Conservation (phyloP, 2,329 filamentous ascomycete genomes). For the Exophiala phaeomuriformis region DNA sequence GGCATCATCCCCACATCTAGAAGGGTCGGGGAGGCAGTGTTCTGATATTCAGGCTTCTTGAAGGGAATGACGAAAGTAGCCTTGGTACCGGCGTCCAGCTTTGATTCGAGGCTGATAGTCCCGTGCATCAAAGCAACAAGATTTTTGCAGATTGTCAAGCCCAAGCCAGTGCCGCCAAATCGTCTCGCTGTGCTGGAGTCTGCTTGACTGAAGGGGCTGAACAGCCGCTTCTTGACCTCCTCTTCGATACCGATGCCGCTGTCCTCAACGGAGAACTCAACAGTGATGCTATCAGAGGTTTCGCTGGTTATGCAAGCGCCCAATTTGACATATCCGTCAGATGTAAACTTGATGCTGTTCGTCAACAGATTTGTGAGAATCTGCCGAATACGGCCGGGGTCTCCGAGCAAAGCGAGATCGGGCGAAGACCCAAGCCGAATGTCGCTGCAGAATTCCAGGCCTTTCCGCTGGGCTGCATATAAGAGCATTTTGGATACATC, state of each 20-base stretch:
- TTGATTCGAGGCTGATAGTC: constrained; percentile 62
- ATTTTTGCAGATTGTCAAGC: constrained; percentile 74
- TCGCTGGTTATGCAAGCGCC: constrained; percentile 58
- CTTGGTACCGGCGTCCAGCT: constrained; percentile 60
- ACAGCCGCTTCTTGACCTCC: constrained; percentile 63
- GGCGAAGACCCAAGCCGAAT: constrained; percentile 56
- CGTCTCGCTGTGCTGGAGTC: constrained; percentile 70
- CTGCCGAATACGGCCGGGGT: constrained; percentile 66
- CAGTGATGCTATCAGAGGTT: constrained; percentile 55
- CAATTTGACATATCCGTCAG: constrained; percentile 60
- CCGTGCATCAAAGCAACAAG: constrained; percentile 73
- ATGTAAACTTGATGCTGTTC: constrained; percentile 69
- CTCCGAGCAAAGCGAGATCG: constrained; percentile 66
- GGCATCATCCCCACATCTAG: constrained; percentile 52
- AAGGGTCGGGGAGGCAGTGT: constrained; percentile 43
- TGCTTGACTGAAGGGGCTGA: constrained; percentile 75
- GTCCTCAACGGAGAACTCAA: constrained; percentile 67
- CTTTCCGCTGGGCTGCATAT: constrained; percentile 69
- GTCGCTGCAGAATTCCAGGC: constrained; percentile 60
- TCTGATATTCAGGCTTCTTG: constrained; percentile 55
- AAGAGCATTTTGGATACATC: constrained; percentile 73
- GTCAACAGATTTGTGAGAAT: constrained; percentile 73
- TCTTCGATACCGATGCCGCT: constrained; percentile 77
- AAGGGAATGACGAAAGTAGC: constrained; percentile 72
- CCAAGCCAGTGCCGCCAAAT: constrained; percentile 73